Percentiles rank a stretch among this genome's conserved stretches.
Conservation (phyloP, 2,329 filamentous ascomycete species). For the Cladosporium halotolerans region DNA sequence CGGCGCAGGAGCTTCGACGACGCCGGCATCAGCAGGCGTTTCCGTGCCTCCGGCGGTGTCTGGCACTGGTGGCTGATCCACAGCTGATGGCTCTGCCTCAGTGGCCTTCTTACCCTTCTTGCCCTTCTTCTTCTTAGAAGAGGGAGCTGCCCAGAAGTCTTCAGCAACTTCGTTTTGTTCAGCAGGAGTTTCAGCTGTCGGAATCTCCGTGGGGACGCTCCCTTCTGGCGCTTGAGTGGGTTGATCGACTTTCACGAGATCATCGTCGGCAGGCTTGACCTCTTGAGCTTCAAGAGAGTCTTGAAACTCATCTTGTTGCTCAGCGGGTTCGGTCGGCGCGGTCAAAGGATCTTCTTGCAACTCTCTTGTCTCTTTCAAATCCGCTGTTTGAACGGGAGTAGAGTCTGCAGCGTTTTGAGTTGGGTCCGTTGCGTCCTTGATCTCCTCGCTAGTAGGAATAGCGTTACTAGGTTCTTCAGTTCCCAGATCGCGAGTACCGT, state of each 20-base stretch:
- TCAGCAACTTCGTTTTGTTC: conserved; percentile 6
- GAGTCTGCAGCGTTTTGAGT: background rate
- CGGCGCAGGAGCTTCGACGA: background rate
- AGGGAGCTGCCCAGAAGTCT: conserved; percentile 1
- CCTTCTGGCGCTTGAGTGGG: background rate
- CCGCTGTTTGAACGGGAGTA: background rate
- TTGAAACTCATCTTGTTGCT: no score
- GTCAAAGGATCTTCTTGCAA: no score
- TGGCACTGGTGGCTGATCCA: background rate
- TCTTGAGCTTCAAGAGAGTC: background rate
- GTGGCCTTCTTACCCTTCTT: conserved; percentile 24
- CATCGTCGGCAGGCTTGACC: background rate
- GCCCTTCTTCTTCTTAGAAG: conserved; percentile 19
- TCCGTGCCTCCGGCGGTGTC: background rate
- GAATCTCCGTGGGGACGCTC: background rate
- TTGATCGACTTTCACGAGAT: background rate
- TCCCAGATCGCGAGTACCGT: no score
- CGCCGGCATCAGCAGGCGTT: background rate
- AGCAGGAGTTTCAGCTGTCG: background rate
- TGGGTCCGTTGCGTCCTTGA: background rate
- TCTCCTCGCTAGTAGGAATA: no score
- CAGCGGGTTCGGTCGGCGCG: no score
- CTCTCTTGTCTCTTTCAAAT: no score
- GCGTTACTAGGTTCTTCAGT: no score
- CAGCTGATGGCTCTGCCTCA: conserved; percentile 11